Percentiles rank a stretch among this genome's conserved stretches.
These are phyloP conservation scores for Ascochyta clinopodiicola DNA, from an alignment of 2,329 filamentous ascomycete genomes.

Conservation along the genomic window DNA sequence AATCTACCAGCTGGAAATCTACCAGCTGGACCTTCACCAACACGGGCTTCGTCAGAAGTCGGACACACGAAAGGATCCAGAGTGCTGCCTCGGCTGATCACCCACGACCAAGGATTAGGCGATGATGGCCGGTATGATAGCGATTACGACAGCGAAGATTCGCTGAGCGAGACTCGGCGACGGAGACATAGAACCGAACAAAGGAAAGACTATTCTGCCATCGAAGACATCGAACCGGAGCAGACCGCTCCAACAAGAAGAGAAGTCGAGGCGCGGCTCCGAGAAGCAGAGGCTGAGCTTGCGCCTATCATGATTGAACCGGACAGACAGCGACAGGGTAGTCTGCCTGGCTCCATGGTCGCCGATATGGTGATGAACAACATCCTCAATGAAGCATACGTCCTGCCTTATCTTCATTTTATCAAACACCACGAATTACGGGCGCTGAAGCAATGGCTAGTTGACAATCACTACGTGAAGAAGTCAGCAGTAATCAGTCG, in stretches of 20 bases:
- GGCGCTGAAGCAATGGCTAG: conserved; percentile 29
- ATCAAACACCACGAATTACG: conserved; percentile 38
- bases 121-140: conserved; percentile 1
- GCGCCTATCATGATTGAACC: conserved; percentile 18
- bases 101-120: background rate
- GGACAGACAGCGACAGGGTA: conserved; percentile 28
- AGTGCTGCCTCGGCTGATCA: background rate
- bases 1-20: background rate
- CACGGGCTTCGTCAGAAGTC: background rate
- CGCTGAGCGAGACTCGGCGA: conserved; percentile 5
- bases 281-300: conserved; percentile 22
- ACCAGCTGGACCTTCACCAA: conserved; percentile 2
- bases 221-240: conserved; percentile 11
- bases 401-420: conserved; percentile 29
- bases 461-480: conserved; percentile 17
- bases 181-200: conserved; percentile 7
- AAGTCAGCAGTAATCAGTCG: conserved; percentile 28
- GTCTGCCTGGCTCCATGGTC: conserved; percentile 23
- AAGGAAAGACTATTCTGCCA: conserved; percentile 2
- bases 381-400: conserved; percentile 20
- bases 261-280: conserved; percentile 22
- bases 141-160: conserved; percentile 12
- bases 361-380: conserved; percentile 30
- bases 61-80: background rate
- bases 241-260: conserved; percentile 12